Base-by-base conservation (phyloP, 768 basidiomycete species). In the Punctularia strigosozonata region DNA sequence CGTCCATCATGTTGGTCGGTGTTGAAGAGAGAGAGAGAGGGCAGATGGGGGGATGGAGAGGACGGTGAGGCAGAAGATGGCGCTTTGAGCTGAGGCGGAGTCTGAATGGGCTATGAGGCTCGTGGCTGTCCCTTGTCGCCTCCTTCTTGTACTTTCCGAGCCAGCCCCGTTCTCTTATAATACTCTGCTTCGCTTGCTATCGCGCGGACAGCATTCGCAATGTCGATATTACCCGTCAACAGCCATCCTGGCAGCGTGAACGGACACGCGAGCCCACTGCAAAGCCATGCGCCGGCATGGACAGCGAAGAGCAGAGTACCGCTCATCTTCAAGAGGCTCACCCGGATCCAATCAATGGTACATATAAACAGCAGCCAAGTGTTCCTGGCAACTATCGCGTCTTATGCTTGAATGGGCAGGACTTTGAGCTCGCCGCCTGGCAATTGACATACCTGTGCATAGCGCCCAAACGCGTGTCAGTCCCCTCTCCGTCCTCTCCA, bases 351-450 rank as follows among this genome's bases (percentile, higher is more conserved):
- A 41, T 84, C 89, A 58, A 90, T 92, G 89, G 89, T 80, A 43
- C 37, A 38, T 39, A 31, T 20, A 12, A 26, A 35, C 19, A 19
- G 40, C 31, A 31, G 14, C 31, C 17, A 21, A 34, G 14, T 31
- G 26, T 30, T 26, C 32, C n/a, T 15, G 28, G 33, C 36, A 31
- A 38, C 36, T 17, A 26, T 36, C 23, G 25, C 8, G 39, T 39
- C 12, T 7, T 32, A 31, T 42, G n/a, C n/a, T n/a, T n/a, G n/a
- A n/a, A n/a, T n/a, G n/a, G 35, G 6, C 54, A 97, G 92, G 94
- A 98, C 59, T 95, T 97, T 60, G 94, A 98, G 59, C 65, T 94
- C 33, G 94, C 94, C 8, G 82, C 87, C 22, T 97, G 92, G 90
- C 90, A 95, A 55, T 60, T 98, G 41, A 90, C 86, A 7, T 95